Evolutionary conservation across 2,329 filamentous ascomycete species (phyloP).

Genomic region (Diplodia intermedia): DNA sequence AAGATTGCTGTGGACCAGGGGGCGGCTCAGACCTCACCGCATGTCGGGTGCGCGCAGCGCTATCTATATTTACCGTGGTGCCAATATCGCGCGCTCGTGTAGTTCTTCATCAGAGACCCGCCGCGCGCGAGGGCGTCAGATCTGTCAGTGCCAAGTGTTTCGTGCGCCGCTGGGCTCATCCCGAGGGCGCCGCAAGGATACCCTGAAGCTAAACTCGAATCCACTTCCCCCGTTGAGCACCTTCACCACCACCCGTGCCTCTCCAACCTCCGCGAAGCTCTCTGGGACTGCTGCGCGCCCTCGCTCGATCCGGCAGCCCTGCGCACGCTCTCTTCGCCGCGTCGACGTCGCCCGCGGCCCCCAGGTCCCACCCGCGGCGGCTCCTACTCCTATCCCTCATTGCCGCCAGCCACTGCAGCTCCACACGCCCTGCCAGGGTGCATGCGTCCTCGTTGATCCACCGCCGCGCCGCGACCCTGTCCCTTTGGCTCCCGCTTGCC

Average conservation of each 20-base stretch:
- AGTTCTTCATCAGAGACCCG: slow-evolving; percentile 32
- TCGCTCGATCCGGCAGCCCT: slow-evolving; percentile 22
- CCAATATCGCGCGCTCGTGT: slow-evolving; percentile 29
- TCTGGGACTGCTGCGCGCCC: slow-evolving; percentile 26
- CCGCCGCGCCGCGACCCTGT: slow-evolving; percentile 20
- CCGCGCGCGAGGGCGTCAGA: slow-evolving; percentile 25
- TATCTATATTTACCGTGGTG: slow-evolving; percentile 32
- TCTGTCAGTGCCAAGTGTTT: slow-evolving; percentile 31
- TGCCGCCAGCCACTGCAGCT: slow-evolving; percentile 31
- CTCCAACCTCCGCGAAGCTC: slow-evolving; percentile 2
- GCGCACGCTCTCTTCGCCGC: slow-evolving; percentile 25
- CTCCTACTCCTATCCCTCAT: slow-evolving; percentile 32
- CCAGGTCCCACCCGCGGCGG: slow-evolving; percentile 18
- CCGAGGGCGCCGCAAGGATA: slow-evolving; percentile 27
- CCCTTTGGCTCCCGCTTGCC: slow-evolving; percentile 27
- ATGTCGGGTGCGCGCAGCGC: slow-evolving; percentile 19
- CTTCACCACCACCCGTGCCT: slow-evolving; percentile 14
- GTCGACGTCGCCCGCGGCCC: not conserved
- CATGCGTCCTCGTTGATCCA: slow-evolving; percentile 30
- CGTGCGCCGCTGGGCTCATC: slow-evolving; percentile 29
- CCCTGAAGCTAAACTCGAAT: slow-evolving; percentile 30
- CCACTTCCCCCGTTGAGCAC: slow-evolving; percentile 25
- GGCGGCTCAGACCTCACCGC: slow-evolving; percentile 30
- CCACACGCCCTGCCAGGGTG: slow-evolving; percentile 22
- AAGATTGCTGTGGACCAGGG: slow-evolving; percentile 33